Conservation (phyloP, 139 green algal species). For the Yamagishiella unicocca region DNA sequence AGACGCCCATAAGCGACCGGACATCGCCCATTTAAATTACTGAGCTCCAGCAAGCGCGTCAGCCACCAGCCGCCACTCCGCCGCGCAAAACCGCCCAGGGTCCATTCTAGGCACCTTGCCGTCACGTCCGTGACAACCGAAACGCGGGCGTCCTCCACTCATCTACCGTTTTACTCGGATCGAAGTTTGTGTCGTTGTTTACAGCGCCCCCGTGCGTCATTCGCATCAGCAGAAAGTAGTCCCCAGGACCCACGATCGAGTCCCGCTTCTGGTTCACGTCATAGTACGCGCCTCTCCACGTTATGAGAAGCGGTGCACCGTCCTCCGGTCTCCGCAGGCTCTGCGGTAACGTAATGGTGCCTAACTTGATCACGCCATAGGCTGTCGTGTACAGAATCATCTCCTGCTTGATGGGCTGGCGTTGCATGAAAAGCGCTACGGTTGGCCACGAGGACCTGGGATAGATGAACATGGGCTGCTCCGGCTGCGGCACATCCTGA, state of each 20-base stretch:
- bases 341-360: not conserved
- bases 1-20: no score
- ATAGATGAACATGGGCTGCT: no score
- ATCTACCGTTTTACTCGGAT: not conserved
- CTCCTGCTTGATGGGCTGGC: conserved; percentile 25
- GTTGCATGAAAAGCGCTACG: conserved; percentile 22
- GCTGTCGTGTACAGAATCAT: not conserved
- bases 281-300: conserved; percentile 16
- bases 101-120: no score
- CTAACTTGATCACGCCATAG: not conserved
- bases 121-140: not conserved
- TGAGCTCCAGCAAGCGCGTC: no score
- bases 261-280: not conserved
- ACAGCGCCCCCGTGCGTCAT: not conserved
- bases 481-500: no score
- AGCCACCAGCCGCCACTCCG: no score
- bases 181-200: not conserved
- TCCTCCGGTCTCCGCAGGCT: not conserved
- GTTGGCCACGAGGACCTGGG: not conserved
- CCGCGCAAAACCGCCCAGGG: no score
- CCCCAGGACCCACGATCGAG: not conserved
- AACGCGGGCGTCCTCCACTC: conserved; percentile 7
- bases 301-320: conserved; percentile 1
- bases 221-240: conserved; percentile 24
- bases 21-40: no score